Evolutionary conservation across 2,329 filamentous ascomycete species (phyloP).

Genomic region (Beauveria sp.): DNA sequence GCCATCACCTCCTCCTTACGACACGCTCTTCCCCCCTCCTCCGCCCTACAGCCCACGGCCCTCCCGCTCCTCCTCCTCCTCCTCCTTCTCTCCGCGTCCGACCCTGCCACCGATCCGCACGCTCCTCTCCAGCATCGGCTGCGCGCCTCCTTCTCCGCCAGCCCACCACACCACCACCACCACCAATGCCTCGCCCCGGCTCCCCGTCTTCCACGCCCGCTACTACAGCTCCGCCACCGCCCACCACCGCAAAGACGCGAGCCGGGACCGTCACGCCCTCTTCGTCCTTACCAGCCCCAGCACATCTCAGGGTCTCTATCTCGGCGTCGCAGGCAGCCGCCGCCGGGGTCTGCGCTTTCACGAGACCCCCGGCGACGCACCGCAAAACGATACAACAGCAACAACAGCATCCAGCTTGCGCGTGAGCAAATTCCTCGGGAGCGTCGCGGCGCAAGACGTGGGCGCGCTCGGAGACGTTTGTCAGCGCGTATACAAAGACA

Average conservation of each 20-base stretch:
- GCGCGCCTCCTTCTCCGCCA: neutral
- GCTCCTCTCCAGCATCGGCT: neutral
- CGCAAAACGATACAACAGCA: neutral
- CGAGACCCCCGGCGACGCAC: neutral
- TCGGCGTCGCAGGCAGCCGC: constrained; percentile 5
- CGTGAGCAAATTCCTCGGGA: constrained; percentile 15
- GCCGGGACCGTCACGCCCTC: constrained; percentile 2
- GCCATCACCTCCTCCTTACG: neutral
- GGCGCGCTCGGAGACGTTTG: constrained; percentile 15
- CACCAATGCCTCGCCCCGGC: neutral
- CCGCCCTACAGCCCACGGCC: neutral
- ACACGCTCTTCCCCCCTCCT: neutral
- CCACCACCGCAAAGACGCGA: neutral
- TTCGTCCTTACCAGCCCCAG: neutral
- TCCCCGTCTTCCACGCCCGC: neutral
- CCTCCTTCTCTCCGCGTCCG: neutral
- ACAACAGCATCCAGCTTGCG: constrained; percentile 6
- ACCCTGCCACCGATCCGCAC: neutral
- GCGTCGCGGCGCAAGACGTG: constrained; percentile 15
- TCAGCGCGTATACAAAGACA: neutral
- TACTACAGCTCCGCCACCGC: neutral
- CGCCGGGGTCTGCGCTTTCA: neutral
- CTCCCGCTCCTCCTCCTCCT: neutral
- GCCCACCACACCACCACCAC: neutral
- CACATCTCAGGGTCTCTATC: neutral